Evolutionary conservation across 495 filamentous ascomycete genomes (phyloP).

Genomic region (Xanthoparmelia taractica): DNA sequence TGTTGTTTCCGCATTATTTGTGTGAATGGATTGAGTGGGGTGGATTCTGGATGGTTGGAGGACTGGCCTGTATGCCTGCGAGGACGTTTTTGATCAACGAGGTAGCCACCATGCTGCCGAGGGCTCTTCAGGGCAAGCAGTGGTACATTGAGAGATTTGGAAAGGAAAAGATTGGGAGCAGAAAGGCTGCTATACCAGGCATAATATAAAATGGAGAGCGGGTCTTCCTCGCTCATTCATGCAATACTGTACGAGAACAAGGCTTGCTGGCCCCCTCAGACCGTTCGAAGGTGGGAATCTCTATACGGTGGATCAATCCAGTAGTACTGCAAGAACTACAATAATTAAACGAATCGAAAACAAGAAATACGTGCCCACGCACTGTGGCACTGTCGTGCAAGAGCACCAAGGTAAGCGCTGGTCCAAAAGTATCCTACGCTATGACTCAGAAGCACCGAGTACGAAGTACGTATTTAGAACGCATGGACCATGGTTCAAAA

Average conservation of each 20-base stretch:
- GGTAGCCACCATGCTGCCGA: slow-evolving; percentile 79
- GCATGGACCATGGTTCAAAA: background rate
- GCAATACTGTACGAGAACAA: background rate
- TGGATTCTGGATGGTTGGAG: slow-evolving; percentile 71
- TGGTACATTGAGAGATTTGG: slow-evolving; percentile 93
- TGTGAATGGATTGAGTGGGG: slow-evolving; percentile 95
- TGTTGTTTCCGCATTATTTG: slow-evolving; percentile 89
- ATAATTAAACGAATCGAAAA: background rate
- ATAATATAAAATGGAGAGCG: slow-evolving; percentile 13
- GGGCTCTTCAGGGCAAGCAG: slow-evolving; percentile 69
- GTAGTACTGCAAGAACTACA: background rate
- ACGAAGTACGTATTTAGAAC: background rate
- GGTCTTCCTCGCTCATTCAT: background rate
- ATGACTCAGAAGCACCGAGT: too few relatives aligned
- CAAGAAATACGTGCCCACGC: background rate
- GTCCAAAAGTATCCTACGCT: background rate
- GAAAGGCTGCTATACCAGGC: slow-evolving; percentile 75
- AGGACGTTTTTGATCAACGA: slow-evolving; percentile 79
- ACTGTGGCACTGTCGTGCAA: background rate
- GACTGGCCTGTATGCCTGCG: slow-evolving; percentile 60
- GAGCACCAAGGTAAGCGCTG: background rate
- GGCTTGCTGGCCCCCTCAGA: background rate
- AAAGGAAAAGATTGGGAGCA: slow-evolving; percentile 59
- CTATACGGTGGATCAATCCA: background rate
- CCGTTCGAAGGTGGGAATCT: background rate